These are phyloP conservation scores for Teratosphaeria gauchensis DNA, from an alignment of 2,329 filamentous ascomycete species.

Conservation along the genomic window DNA sequence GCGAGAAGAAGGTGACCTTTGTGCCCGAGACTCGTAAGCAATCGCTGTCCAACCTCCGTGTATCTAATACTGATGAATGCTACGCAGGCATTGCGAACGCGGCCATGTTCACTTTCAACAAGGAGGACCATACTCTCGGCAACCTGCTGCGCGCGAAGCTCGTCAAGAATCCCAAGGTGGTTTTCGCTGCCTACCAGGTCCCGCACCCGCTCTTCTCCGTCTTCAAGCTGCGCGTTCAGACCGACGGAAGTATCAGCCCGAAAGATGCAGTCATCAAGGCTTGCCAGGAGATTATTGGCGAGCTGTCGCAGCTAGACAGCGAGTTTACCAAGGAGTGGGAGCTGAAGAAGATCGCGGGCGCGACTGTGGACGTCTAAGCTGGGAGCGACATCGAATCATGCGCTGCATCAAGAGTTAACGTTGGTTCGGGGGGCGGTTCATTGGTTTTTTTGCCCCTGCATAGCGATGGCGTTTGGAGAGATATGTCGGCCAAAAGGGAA, in stretches of 20 bases:
- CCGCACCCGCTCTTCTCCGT: conserved; percentile 32
- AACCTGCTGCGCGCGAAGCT: conserved; percentile 83
- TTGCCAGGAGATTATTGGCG: conserved; percentile 72
- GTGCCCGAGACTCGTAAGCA: conserved; percentile 76
- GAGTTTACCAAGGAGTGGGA: conserved; percentile 92
- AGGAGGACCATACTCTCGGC: conserved; percentile 72
- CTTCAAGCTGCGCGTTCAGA: conserved; percentile 76
- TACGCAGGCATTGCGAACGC: conserved; percentile 75
- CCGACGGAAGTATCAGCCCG: conserved; percentile 78
- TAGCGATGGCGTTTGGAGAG: conserved; percentile 15
- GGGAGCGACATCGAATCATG: background rate
- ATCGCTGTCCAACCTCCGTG: conserved; percentile 1
- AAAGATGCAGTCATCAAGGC: conserved; percentile 75
- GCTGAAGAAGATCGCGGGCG: conserved; percentile 64
- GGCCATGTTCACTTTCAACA: conserved; percentile 90
- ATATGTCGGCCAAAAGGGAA: background rate
- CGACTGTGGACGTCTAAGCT: conserved; percentile 7
- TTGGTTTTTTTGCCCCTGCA: conserved; percentile 4
- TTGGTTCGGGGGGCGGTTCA: background rate
- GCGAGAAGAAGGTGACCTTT: conserved; percentile 88
- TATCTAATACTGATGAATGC: background rate
- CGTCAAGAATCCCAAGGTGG: conserved; percentile 70
- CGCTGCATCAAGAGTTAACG: background rate
- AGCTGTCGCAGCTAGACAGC: conserved; percentile 68
- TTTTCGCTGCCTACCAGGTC: conserved; percentile 85